phyloP scores from a whole-genome alignment of 371 early-diverging fungal species.

The Lichtheimia ornata region DNA sequence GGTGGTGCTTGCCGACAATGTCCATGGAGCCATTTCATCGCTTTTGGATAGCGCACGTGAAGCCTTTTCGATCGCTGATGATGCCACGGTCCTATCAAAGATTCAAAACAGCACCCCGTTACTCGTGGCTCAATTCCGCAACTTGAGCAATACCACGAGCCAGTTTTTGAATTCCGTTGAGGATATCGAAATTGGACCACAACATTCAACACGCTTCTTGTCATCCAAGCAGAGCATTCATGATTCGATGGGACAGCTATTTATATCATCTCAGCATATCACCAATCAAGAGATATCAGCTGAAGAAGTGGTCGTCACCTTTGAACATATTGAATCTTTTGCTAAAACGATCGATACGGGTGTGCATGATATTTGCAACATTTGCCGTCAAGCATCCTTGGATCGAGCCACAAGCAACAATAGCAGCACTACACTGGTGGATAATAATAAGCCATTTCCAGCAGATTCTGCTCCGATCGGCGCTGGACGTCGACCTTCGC shows the following conservation, averaged over 20 bases:
- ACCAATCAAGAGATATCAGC: slow-evolving; percentile 44
- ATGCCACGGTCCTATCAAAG: slow-evolving; percentile 21
- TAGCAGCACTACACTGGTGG: neutral
- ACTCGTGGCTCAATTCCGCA: slow-evolving; percentile 58
- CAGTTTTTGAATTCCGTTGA: slow-evolving; percentile 43
- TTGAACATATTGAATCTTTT: slow-evolving; percentile 23
- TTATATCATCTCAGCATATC: slow-evolving; percentile 66
- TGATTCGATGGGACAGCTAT: slow-evolving; percentile 68
- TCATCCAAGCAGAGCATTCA: slow-evolving; percentile 64
- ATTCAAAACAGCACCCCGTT: slow-evolving; percentile 58
- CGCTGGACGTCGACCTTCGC: slow-evolving; percentile 20
- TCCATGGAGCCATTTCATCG: slow-evolving; percentile 32
- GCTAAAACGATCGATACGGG: slow-evolving; percentile 18
- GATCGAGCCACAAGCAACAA: slow-evolving; percentile 7
- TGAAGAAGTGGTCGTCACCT: slow-evolving; percentile 14
- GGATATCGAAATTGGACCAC: slow-evolving; percentile 19
- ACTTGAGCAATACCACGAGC: slow-evolving; percentile 47
- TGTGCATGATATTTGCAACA: slow-evolving; percentile 19
- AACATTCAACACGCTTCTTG: slow-evolving; percentile 39
- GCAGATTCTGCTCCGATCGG: slow-evolving; percentile 1
- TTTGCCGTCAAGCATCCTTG: slow-evolving; percentile 16
- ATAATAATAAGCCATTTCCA: no score
- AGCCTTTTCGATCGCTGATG: slow-evolving; percentile 20
- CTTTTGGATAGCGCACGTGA: slow-evolving; percentile 34
- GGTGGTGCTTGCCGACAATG: slow-evolving; percentile 33